Percentiles rank a stretch among this genome's conserved stretches.
Evolutionary conservation across 2,329 filamentous ascomycete genomes (phyloP).

Genomic region (Ceratocystis huliohia): DNA sequence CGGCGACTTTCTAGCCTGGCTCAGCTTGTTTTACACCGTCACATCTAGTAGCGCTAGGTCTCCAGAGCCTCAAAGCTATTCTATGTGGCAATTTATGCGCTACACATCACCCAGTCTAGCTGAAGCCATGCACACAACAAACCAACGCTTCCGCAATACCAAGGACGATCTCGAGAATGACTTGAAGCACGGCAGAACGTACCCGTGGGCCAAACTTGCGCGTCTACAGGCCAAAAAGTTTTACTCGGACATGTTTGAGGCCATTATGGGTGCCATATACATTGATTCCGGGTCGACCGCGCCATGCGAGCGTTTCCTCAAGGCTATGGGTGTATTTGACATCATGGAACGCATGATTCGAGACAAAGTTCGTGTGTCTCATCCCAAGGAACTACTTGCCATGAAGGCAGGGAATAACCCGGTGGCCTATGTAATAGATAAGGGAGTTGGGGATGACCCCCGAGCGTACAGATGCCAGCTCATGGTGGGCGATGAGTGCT

Average conservation of each 20-base stretch:
- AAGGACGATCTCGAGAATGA: conserved; percentile 37
- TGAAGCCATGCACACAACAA: conserved; percentile 24
- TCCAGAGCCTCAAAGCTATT: conserved; percentile 24
- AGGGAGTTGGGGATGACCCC: conserved; percentile 37
- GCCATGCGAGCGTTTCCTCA: conserved; percentile 47
- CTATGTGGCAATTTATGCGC: conserved; percentile 60
- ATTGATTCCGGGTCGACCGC: conserved; percentile 57
- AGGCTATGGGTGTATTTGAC: conserved; percentile 50
- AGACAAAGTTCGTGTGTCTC: conserved; percentile 43
- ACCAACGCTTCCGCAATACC: conserved; percentile 36
- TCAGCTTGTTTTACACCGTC: conserved; percentile 26
- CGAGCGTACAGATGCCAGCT: conserved; percentile 44
- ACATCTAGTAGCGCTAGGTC: conserved; percentile 19
- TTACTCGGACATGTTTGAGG: conserved; percentile 73
- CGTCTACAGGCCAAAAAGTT: conserved; percentile 59
- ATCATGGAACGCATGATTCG: conserved; percentile 50
- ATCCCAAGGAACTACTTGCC: conserved; percentile 46
- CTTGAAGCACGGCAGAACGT: conserved; percentile 40
- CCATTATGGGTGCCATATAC: conserved; percentile 68
- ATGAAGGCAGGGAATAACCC: neutral
- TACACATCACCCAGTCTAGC: conserved; percentile 34
- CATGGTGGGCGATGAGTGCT: conserved; percentile 34
- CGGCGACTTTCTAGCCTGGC: conserved; percentile 63
- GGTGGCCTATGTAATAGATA: conserved; percentile 45
- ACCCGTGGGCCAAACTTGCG: conserved; percentile 66